Conservation (phyloP, 495 filamentous ascomycete genomes). For the Neurospora intermedia region DNA sequence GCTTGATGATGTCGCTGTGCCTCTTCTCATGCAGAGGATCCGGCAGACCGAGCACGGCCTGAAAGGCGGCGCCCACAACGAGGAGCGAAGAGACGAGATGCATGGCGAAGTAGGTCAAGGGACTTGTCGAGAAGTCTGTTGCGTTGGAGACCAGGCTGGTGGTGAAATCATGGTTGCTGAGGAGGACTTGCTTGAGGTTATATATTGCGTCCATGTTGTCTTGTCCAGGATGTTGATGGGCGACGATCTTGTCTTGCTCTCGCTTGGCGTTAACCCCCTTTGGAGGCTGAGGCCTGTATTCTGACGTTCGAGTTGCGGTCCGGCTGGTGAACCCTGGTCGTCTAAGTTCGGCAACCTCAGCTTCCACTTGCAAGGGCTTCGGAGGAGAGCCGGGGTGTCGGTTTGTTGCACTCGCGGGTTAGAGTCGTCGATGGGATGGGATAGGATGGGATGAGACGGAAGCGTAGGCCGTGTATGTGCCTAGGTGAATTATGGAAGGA, state of each 20-base stretch:
- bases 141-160: not conserved
- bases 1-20: constrained; percentile 30
- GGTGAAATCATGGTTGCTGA: not conserved
- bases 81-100: constrained; percentile 33
- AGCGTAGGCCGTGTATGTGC: not conserved
- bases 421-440: not conserved
- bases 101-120: constrained; percentile 32
- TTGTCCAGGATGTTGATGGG: not conserved
- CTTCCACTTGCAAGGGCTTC: not conserved
- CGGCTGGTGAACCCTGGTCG: not conserved
- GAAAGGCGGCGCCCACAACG: constrained; percentile 37
- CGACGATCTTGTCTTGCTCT: not conserved
- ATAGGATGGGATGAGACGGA: not conserved
- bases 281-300: not conserved
- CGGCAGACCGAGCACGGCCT: constrained; percentile 33
- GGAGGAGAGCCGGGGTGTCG: not conserved
- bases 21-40: constrained; percentile 21
- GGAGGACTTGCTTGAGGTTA: constrained; percentile 3
- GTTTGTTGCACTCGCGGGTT: not conserved
- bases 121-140: constrained; percentile 10
- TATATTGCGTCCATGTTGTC: not conserved
- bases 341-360: not conserved
- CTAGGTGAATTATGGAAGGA: not conserved
- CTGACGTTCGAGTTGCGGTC: not conserved
- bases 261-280: not conserved